Evolutionary conservation across 768 basidiomycete genomes (phyloP), one percentile per base, ranked within the genome.

Genomic region (Royoungia palumana): DNA sequence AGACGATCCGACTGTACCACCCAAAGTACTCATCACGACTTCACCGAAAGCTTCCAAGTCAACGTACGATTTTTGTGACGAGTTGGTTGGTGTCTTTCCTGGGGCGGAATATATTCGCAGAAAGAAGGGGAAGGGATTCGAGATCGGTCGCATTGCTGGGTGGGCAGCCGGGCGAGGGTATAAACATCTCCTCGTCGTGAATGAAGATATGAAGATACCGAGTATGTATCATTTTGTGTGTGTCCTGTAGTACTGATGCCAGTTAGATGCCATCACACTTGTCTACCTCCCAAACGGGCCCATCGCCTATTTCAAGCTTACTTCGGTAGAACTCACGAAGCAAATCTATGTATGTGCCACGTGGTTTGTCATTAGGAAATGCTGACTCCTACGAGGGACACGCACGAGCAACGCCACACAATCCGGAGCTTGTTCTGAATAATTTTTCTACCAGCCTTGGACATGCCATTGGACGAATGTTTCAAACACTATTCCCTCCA

Each of bases 401-500:
- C 69, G 96, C 94, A 30, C 80, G 88, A 54, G 83, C 94, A 24
- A 94, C 94, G 4, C 80, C 91, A 3, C 96, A 99, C 65, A 77
- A 89, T 59, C 96, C 96, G 35, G 96, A 99, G 68, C 83, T 98
- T 35, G 88, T 98, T 46, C 75, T 99, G 27, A 97, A 97, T 67
- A 85, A 85, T 56, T 97, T 99, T 63, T 87, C 89, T 1, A 98
- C 96, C 0, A 81, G 90, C 13, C 82, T 99, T 17, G 96, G 96
- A 35, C 90, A 96, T 63, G 83, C 85, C 14, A 83, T 97, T 43
- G 96, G 96, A 14, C 81, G 93, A 21, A 87, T 99, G 77, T 95
- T 98, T 71, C 95, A 96, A 59, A 94, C 94, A 1, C 79, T 94
- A 19, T 98, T 97, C 72, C 96, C 96, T 16, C 93, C 90, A 7